Evolutionary conservation across 345 rosid species (phyloP).

Genomic region (Carallia pectinifolia): DNA sequence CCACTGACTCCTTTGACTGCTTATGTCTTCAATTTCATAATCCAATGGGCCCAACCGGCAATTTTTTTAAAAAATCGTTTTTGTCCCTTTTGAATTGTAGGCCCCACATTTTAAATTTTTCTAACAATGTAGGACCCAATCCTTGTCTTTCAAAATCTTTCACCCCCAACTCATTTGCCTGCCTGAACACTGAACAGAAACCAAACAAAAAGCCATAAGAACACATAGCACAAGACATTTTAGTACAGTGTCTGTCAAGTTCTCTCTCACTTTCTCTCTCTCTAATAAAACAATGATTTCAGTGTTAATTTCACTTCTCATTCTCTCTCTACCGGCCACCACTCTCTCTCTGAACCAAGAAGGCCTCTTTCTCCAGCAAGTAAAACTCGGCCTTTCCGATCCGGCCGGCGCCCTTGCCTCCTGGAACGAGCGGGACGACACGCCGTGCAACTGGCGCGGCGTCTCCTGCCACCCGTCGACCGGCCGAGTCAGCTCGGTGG

Average conservation of each 20-base stretch:
- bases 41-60: not conserved
- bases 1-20: conserved; percentile 14
- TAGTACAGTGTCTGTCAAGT: too few species aligned
- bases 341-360: conserved; percentile 56
- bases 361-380: conserved; percentile 68
- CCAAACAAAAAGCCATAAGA: too few species aligned
- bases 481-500: conserved; percentile 44
- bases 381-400: conserved; percentile 57
- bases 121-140: too few species aligned
- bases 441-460: conserved; percentile 76
- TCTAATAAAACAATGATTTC: conserved; percentile 27
- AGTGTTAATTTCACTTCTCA: conserved; percentile 27
- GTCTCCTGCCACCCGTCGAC: conserved; percentile 49
- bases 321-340: conserved; percentile 12
- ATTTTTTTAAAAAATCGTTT: too few species aligned
- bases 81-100: not conserved
- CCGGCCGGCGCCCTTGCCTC: conserved; percentile 51
- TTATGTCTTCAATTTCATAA: not conserved
- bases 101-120: not conserved
- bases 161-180: too few species aligned
- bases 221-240: too few species aligned
- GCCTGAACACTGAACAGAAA: too few species aligned
- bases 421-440: conserved; percentile 62
- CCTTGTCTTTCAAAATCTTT: too few species aligned
- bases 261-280: not conserved